These are phyloP conservation scores for Biscutella laevigata DNA, from an alignment of 441 rosid genomes.

Conservation along the genomic window DNA sequence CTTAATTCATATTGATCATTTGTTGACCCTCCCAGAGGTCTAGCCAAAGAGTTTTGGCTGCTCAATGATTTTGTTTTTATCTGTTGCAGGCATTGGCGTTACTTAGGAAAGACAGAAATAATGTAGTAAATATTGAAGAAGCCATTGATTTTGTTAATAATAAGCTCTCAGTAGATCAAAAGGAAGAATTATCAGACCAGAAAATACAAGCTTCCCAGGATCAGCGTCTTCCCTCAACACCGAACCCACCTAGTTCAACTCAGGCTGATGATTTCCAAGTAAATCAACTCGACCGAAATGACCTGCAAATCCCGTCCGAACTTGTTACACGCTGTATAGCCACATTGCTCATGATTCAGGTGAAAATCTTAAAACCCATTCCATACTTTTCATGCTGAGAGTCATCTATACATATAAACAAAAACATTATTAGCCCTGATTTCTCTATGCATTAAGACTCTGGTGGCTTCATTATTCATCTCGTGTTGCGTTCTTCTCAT, in stretches of 20 bases:
- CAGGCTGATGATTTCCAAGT: constrained; percentile 24
- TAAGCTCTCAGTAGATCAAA: constrained; percentile 38
- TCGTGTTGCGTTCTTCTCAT: not conserved
- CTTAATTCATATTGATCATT: constrained; percentile 2
- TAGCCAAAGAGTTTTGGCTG: not conserved
- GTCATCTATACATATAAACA: not conserved
- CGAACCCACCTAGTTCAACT: constrained; percentile 26
- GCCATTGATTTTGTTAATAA: constrained; percentile 66
- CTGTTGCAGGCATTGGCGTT: constrained; percentile 38
- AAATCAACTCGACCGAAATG: constrained; percentile 26
- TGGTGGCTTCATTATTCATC: constrained; percentile 8
- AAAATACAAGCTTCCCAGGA: constrained; percentile 31
- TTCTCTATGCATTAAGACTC: not conserved
- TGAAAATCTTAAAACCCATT: constrained; percentile 8
- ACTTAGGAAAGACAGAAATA: constrained; percentile 28
- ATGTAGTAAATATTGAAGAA: constrained; percentile 40
- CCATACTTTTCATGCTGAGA: not conserved
- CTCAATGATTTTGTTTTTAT: not conserved
- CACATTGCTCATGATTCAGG: constrained; percentile 63
- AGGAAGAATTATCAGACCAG: constrained; percentile 20
- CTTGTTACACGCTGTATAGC: constrained; percentile 46
- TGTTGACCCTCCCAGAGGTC: not conserved
- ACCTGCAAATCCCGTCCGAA: constrained; percentile 35
- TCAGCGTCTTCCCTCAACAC: constrained; percentile 27
- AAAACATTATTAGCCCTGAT: not conserved